phyloP scores from a whole-genome alignment of 169 alveolate genomes.

The Cryptosporidium sp. region DNA sequence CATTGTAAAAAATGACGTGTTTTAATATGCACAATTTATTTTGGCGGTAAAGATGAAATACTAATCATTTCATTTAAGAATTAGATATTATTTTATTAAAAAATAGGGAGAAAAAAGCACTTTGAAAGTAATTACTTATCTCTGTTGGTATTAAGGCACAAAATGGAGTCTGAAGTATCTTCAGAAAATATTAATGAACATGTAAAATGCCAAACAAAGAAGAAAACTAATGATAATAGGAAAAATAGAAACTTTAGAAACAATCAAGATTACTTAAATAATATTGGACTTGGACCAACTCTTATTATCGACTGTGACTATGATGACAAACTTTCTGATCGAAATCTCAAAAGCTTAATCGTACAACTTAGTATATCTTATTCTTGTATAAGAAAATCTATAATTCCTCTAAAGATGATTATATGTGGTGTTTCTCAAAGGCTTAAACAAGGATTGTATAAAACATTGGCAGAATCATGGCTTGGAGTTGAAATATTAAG shows the following conservation, averaged over 20 bases:
- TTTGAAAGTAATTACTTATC: neutral
- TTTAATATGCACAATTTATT: neutral
- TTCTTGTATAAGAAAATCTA: slow-evolving; percentile 60
- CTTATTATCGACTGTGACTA: slow-evolving; percentile 47
- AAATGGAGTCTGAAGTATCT: neutral
- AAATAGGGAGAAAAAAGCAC: neutral
- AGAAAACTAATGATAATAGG: neutral
- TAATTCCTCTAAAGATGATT: slow-evolving; percentile 29
- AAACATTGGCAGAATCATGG: slow-evolving; percentile 56
- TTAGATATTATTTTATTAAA: neutral
- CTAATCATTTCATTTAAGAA: neutral
- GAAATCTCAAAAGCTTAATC: slow-evolving; percentile 58
- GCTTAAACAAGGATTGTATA: slow-evolving; percentile 40
- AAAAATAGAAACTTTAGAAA: neutral
- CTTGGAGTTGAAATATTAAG: slow-evolving; percentile 50
- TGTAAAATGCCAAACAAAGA: neutral
- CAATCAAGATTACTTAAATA: slow-evolving; percentile 17
- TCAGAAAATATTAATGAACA: neutral
- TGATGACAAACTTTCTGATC: slow-evolving; percentile 59
- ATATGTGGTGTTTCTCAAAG: slow-evolving; percentile 62
- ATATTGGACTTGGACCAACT: slow-evolving; percentile 32
- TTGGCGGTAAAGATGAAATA: neutral
- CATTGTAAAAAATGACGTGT: slow-evolving; percentile 19
- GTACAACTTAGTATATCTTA: slow-evolving; percentile 62
- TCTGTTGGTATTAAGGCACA: neutral